Conservation (phyloP, 345 rosid species). For the Barbarea vulgaris region DNA sequence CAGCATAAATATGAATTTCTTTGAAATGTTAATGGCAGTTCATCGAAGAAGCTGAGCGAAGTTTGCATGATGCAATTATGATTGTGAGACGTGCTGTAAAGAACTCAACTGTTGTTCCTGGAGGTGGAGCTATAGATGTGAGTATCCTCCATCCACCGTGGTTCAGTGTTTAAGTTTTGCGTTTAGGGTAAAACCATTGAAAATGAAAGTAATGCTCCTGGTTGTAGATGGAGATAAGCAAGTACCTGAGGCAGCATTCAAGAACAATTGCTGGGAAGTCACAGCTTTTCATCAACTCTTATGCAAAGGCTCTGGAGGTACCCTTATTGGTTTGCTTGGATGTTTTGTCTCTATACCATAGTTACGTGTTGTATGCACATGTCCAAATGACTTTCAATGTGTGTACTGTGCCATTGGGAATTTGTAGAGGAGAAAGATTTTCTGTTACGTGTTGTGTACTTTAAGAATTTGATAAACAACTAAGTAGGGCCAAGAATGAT, state of each 20-base stretch:
- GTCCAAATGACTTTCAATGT: background rate
- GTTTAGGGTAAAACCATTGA: background rate
- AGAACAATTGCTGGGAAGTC: constrained; percentile 96
- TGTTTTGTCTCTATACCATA: constrained; percentile 11
- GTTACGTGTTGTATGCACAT: background rate
- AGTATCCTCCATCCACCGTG: constrained; percentile 30
- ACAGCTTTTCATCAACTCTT: constrained; percentile 91
- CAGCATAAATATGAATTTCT: constrained; percentile 12
- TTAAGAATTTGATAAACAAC: background rate
- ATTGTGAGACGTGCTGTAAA: constrained; percentile 96
- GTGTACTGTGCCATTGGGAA: background rate
- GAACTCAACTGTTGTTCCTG: constrained; percentile 98
- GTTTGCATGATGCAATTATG: constrained; percentile 99
- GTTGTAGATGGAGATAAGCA: constrained; percentile 94
- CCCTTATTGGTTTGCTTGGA: constrained; percentile 10
- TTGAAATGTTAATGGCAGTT: constrained; percentile 54
- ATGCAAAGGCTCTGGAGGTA: constrained; percentile 99
- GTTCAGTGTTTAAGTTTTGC: background rate
- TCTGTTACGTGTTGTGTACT: background rate
- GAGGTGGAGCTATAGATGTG: constrained; percentile 99
- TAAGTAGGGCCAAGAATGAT: background rate
- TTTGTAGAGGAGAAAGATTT: background rate
- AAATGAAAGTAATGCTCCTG: constrained; percentile 30
- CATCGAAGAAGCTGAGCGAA: constrained; percentile 99
- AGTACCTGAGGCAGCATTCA: constrained; percentile 90